These are phyloP conservation scores for Heliamphora exappendiculata DNA, from an alignment of 148 eudicot species.

Conservation along the genomic window DNA sequence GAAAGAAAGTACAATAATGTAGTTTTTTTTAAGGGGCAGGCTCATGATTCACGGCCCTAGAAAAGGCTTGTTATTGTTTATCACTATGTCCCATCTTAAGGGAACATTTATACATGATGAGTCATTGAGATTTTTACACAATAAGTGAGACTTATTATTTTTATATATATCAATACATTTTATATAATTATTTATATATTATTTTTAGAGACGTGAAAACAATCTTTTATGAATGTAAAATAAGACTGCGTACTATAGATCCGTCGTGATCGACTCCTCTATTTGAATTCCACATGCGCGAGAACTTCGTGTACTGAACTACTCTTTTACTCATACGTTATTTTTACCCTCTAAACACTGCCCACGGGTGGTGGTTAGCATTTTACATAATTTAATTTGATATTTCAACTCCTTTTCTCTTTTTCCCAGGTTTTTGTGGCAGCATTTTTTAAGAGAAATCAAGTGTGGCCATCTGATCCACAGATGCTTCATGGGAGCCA, in stretches of 20 bases:
- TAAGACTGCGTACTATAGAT: too few relatives aligned
- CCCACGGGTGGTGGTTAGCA: too few relatives aligned
- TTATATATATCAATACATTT: too few relatives aligned
- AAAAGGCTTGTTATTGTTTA: background rate
- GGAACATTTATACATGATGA: slow-evolving; percentile 19
- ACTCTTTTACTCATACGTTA: too few relatives aligned
- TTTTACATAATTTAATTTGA: slow-evolving; percentile 1
- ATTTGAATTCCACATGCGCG: too few relatives aligned
- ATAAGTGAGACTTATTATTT: too few relatives aligned
- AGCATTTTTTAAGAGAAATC: slow-evolving; percentile 73
- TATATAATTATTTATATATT: too few relatives aligned
- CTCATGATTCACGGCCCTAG: background rate
- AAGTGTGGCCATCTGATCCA: slow-evolving; percentile 50
- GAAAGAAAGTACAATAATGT: background rate
- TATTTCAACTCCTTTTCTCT: background rate
- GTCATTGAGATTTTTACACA: slow-evolving; percentile 11
- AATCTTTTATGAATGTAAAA: too few relatives aligned
- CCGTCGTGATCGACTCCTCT: too few relatives aligned
- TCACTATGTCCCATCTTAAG: slow-evolving; percentile 13
- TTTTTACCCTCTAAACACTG: too few relatives aligned
- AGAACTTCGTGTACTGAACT: too few relatives aligned
- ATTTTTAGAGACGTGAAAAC: too few relatives aligned
- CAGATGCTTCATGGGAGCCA: slow-evolving; percentile 58
- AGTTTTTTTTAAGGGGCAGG: background rate
- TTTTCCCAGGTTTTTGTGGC: slow-evolving; percentile 76